These are phyloP conservation scores for Telopea speciosissima DNA, from an alignment of 177 flowering plant genomes.

Conservation along the genomic window DNA sequence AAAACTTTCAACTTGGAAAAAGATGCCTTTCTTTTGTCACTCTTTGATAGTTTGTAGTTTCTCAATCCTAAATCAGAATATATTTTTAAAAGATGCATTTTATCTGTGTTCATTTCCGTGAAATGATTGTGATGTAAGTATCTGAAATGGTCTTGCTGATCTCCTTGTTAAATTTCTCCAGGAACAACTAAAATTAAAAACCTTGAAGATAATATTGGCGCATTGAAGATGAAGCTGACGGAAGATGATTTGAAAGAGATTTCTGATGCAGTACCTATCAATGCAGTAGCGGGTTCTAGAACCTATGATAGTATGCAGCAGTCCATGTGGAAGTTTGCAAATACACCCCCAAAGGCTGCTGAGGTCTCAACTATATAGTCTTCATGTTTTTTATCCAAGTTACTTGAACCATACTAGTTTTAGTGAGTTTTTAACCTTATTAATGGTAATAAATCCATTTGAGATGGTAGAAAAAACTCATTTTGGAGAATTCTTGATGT, in stretches of 20 bases:
- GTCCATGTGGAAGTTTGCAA: slow-evolving; percentile 28
- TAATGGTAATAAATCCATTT: neutral
- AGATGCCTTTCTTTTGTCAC: neutral
- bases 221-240: slow-evolving; percentile 37
- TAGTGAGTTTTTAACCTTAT: neutral
- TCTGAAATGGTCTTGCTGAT: neutral
- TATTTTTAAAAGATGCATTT: neutral
- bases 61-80: neutral
- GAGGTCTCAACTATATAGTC: neutral
- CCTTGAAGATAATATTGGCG: slow-evolving; percentile 38
- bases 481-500: neutral
- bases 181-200: slow-evolving; percentile 55
- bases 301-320: neutral
- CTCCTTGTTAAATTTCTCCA: slow-evolving; percentile 9
- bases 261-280: slow-evolving; percentile 33
- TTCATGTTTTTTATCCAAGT: neutral
- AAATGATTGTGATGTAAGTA: neutral
- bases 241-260: slow-evolving; percentile 41
- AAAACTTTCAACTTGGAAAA: too few species aligned
- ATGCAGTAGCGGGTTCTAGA: slow-evolving; percentile 40
- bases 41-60: neutral
- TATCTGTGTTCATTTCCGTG: neutral
- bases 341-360: slow-evolving; percentile 25
- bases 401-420: neutral
- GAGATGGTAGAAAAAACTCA: neutral